Evolutionary conservation across 2,329 filamentous ascomycete genomes (phyloP), one percentile per base, ranked within the genome.

Genomic region (Ampelomyces quisqualis): DNA sequence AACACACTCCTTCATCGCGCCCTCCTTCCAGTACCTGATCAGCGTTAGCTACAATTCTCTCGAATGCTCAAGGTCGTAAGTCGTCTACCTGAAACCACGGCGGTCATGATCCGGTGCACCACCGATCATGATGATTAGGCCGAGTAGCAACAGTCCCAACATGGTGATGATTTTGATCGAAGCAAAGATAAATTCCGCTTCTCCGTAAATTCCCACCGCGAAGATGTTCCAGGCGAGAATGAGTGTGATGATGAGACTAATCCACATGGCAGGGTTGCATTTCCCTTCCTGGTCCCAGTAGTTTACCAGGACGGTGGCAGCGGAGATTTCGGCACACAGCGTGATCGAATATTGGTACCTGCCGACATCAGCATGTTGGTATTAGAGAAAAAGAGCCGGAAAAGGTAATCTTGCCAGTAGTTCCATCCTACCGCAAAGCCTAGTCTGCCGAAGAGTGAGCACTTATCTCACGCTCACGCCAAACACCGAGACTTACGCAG

Each of bases 1-100:
- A 27, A 66, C 53, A 38, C 67, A 67, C 31, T 64, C 58, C 31
- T 64, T 68, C 62, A 68, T 65, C 0, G 83, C 80, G 1, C 82
- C 84, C 21, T 81, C 66, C 38, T 72, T 77, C 86, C 85, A 90
- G 65, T 86, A 87, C 26, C n/a, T n/a, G n/a, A n/a, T n/a, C n/a
- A n/a, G n/a, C n/a, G n/a, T n/a, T n/a, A n/a, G n/a, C n/a, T n/a
- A n/a, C n/a, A n/a, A n/a, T n/a, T n/a, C n/a, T n/a, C n/a, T n/a
- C n/a, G n/a, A n/a, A n/a, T n/a, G n/a, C n/a, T n/a, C n/a, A n/a
- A n/a, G n/a, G n/a, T n/a, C n/a, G n/a, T n/a, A n/a, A n/a, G n/a
- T n/a, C n/a, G n/a, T n/a, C n/a, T n/a, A n/a, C n/a, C 73, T 67
- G 63, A 88, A 88, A 2, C 85, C 85, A 23, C 60, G 51, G 18